A percentile compares a stretch with the other conserved stretches of the same genome.
phyloP scores from a whole-genome alignment of 2,329 filamentous ascomycete genomes.

The Colletotrichum graminicola region DNA sequence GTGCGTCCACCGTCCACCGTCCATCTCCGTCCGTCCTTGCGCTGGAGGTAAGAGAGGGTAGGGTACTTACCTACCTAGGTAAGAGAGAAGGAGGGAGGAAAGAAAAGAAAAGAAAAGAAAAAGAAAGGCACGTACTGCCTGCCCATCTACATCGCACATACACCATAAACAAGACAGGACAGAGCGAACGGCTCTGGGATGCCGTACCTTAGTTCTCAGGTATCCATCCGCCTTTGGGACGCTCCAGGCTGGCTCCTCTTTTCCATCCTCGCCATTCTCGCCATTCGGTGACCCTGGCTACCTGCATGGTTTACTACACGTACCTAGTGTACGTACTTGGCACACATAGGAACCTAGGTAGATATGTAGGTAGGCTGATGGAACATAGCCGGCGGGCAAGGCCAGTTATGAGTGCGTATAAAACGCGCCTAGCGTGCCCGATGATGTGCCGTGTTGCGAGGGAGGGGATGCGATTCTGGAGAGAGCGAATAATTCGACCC shows the following conservation, averaged over 20 bases:
- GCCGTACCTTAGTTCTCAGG: neutral
- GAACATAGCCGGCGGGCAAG: neutral
- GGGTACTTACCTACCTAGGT: too few species aligned
- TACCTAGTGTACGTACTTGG: neutral
- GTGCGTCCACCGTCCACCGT: neutral
- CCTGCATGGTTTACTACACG: neutral
- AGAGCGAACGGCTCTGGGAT: neutral
- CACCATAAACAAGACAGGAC: too few species aligned
- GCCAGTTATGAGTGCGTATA: neutral
- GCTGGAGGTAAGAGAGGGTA: too few species aligned
- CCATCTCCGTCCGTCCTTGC: neutral
- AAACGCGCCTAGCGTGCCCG: neutral
- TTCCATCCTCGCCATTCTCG: too few species aligned
- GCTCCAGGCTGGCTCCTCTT: too few species aligned
- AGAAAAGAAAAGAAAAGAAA: neutral
- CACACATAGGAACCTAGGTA: neutral
- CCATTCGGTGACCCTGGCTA: neutral
- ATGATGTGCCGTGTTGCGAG: slow-evolving; percentile 8
- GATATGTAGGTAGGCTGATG: neutral
- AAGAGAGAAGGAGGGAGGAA: too few species aligned
- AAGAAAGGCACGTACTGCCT: neutral
- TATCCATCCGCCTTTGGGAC: neutral
- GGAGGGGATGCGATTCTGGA: slow-evolving; percentile 1
- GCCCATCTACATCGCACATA: too few species aligned
- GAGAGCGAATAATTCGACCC: slow-evolving; percentile 22